Evolutionary conservation across 2,329 filamentous ascomycete species (phyloP).

Genomic region (Aotearoamyces nothofagi): DNA sequence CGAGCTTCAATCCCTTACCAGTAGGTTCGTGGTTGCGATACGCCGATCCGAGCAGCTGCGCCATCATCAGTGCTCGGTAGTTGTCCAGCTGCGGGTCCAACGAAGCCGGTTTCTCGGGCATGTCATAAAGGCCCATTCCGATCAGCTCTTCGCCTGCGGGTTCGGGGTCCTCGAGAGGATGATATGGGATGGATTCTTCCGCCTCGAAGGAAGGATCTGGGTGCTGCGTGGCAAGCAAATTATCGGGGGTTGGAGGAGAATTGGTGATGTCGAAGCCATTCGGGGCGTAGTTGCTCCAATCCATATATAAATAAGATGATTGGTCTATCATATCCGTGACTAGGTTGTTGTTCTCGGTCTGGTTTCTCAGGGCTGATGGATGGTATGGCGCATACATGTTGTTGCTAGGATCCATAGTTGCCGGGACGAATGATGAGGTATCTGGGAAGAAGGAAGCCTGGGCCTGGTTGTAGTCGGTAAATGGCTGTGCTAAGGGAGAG

Average conservation of each 20-base stretch:
- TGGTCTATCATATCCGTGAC: conserved; percentile 10
- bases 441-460: conserved; percentile 5
- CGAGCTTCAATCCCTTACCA: conserved; percentile 65
- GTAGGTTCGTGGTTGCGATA: conserved; percentile 29
- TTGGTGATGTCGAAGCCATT: conserved; percentile 30
- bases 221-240: conserved; percentile 36
- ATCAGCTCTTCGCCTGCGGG: conserved; percentile 55
- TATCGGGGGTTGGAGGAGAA: conserved; percentile 43
- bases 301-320: conserved; percentile 18
- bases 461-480: conserved; percentile 15
- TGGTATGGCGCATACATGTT: conserved; percentile 7
- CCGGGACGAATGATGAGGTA: background rate
- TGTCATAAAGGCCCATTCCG: conserved; percentile 72
- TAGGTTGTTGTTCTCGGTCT: conserved; percentile 4
- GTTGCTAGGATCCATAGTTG: background rate
- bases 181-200: conserved; percentile 33
- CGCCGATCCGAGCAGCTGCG: conserved; percentile 35
- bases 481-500: conserved; percentile 36
- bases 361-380: conserved; percentile 5
- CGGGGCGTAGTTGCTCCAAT: conserved; percentile 31
- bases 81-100: conserved; percentile 35
- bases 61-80: conserved; percentile 34
- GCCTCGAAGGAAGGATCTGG: conserved; percentile 27
- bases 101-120: conserved; percentile 33
- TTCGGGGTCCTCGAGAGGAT: conserved; percentile 36